Evolutionary conservation across 2,329 filamentous ascomycete genomes (phyloP).

Genomic region (Calonectria multiphialidica): DNA sequence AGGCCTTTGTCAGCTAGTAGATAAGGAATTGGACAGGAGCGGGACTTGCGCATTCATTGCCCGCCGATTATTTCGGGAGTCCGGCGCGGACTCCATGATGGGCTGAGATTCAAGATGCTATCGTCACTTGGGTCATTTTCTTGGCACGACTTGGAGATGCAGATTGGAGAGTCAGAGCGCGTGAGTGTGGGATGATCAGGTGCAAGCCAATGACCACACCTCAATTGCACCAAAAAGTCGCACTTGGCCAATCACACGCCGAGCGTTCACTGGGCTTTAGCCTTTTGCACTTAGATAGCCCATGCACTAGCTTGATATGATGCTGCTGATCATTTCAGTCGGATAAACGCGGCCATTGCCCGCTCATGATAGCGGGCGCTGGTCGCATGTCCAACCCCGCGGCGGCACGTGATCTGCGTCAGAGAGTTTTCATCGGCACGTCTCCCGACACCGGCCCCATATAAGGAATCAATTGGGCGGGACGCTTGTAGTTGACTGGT

Average conservation of each 20-base stretch:
- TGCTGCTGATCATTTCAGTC: not conserved
- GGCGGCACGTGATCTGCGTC: not conserved
- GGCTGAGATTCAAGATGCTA: not conserved
- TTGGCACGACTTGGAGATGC: not conserved
- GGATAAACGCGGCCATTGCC: not conserved
- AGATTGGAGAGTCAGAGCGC: not conserved
- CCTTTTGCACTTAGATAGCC: not conserved
- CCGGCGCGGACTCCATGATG: not conserved
- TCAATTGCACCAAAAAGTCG: not conserved
- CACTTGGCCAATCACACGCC: not conserved
- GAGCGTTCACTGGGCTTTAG: not conserved
- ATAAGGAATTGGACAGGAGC: not conserved
- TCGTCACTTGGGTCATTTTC: not conserved
- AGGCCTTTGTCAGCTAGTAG: not conserved
- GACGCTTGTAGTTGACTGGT: too few relatives aligned
- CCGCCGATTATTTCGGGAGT: not conserved
- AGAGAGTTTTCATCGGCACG: not conserved
- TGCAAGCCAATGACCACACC: not conserved
- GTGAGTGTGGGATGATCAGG: not conserved
- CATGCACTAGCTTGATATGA: not conserved
- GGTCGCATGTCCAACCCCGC: not conserved
- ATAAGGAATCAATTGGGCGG: too few relatives aligned
- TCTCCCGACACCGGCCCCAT: not conserved
- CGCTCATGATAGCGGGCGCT: not conserved
- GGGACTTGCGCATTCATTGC: conserved; percentile 16